Evolutionary conservation across 208 protist genomes (phyloP).

Genomic region (Angomonas deanei): DNA sequence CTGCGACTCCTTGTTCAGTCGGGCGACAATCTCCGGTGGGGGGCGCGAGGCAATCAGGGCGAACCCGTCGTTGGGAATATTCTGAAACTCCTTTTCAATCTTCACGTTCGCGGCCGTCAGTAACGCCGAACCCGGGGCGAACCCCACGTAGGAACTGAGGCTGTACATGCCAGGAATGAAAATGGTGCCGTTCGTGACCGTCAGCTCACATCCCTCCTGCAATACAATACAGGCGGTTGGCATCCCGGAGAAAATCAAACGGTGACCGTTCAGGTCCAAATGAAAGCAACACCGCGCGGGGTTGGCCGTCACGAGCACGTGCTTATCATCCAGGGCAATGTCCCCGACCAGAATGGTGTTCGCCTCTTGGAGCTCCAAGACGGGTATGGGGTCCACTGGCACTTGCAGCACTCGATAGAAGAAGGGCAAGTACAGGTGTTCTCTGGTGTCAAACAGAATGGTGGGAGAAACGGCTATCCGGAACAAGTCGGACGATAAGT

Average conservation of each 20-base stretch:
- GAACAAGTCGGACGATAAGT: conserved; percentile 28
- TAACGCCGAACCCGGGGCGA: conserved; percentile 47
- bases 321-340: conserved; percentile 56
- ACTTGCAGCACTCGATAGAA: conserved; percentile 59
- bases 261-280: conserved; percentile 66
- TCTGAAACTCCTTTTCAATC: conserved; percentile 61
- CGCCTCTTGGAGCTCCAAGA: conserved; percentile 43
- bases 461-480: conserved; percentile 51
- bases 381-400: conserved; percentile 52
- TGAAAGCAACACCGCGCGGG: conserved; percentile 64
- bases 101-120: conserved; percentile 44
- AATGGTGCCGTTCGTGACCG: conserved; percentile 81
- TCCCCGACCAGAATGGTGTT: conserved; percentile 48
- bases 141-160: conserved; percentile 81
- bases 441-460: conserved; percentile 63
- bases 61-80: conserved; percentile 26
- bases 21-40: background rate
- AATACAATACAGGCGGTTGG: conserved; percentile 67
- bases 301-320: conserved; percentile 57
- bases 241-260: conserved; percentile 35
- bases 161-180: conserved; percentile 74
- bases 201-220: conserved; percentile 73
- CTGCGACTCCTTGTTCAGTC: background rate
- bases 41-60: conserved; percentile 8
- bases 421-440: conserved; percentile 78